Evolutionary conservation across 1,284 basidiomycete species (phyloP).

Genomic region (Trichosporon coremiiforme): DNA sequence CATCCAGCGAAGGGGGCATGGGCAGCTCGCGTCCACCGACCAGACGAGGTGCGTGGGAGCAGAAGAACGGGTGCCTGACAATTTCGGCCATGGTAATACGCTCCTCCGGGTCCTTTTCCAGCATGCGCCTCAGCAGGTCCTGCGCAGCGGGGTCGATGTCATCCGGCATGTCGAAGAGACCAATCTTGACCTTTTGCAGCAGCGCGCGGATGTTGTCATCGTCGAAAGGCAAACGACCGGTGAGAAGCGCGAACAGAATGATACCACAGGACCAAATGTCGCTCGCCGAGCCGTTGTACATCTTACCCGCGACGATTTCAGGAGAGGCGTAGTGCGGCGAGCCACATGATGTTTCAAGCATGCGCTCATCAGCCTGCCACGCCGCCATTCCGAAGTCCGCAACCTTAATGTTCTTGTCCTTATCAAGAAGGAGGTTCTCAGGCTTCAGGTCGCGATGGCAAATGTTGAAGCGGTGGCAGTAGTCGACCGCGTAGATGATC

Average conservation of each 20-base stretch:
- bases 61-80: slow-evolving; percentile 85
- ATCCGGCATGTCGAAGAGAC: slow-evolving; percentile 77
- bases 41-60: slow-evolving; percentile 64
- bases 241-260: slow-evolving; percentile 88
- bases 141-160: slow-evolving; percentile 76
- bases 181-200: slow-evolving; percentile 81
- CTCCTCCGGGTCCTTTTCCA: slow-evolving; percentile 75
- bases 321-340: slow-evolving; percentile 98
- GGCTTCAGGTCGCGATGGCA: slow-evolving; percentile 97
- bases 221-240: slow-evolving; percentile 92
- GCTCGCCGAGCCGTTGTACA: slow-evolving; percentile 84
- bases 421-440: slow-evolving; percentile 88
- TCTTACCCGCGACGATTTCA: slow-evolving; percentile 92
- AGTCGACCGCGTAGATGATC: slow-evolving; percentile 90
- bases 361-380: slow-evolving; percentile 67
- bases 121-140: slow-evolving; percentile 84
- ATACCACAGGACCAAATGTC: slow-evolving; percentile 99
- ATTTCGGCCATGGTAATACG: slow-evolving; percentile 90
- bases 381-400: slow-evolving; percentile 99
- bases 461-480: slow-evolving; percentile 96
- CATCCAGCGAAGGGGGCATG: slow-evolving; percentile 69
- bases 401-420: slow-evolving; percentile 86
- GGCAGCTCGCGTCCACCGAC: slow-evolving; percentile 61
- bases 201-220: slow-evolving; percentile 71
- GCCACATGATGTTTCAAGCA: slow-evolving; percentile 95